Evolutionary conservation across 148 eudicot genomes (phyloP).

Genomic region (Persicaria tinctoria): DNA sequence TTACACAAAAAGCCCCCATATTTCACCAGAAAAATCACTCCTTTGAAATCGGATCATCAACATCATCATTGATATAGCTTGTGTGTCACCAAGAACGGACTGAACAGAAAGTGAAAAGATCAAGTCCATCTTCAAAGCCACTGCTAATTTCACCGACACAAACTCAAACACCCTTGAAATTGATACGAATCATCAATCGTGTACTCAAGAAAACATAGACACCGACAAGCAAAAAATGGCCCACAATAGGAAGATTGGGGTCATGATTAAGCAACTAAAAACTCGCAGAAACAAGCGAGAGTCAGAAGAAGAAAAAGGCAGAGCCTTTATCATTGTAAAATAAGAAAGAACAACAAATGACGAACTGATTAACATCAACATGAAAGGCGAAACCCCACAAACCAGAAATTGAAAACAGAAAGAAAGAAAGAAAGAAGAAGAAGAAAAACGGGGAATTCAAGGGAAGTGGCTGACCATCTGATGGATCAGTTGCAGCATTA

Average conservation of each 20-base stretch:
- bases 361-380: neutral
- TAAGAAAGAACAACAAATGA: slow-evolving; percentile 5
- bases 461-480: slow-evolving; percentile 32
- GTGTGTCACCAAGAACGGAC: neutral
- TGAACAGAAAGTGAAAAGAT: neutral
- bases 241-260: slow-evolving; percentile 1
- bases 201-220: neutral
- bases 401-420: neutral
- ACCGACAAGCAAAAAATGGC: slow-evolving; percentile 4
- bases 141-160: neutral
- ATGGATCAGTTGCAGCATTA: slow-evolving; percentile 54
- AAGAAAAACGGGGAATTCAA: neutral
- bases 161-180: neutral
- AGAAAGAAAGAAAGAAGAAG: neutral
- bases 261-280: neutral
- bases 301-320: neutral
- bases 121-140: neutral
- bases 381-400: neutral
- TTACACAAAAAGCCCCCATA: neutral
- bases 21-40: neutral
- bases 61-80: neutral
- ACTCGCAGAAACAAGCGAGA: neutral
- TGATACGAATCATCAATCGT: neutral
- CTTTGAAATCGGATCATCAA: neutral
- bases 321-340: neutral